phyloP scores from a whole-genome alignment of 768 basidiomycete genomes.

The Leccinum truebloodii region DNA sequence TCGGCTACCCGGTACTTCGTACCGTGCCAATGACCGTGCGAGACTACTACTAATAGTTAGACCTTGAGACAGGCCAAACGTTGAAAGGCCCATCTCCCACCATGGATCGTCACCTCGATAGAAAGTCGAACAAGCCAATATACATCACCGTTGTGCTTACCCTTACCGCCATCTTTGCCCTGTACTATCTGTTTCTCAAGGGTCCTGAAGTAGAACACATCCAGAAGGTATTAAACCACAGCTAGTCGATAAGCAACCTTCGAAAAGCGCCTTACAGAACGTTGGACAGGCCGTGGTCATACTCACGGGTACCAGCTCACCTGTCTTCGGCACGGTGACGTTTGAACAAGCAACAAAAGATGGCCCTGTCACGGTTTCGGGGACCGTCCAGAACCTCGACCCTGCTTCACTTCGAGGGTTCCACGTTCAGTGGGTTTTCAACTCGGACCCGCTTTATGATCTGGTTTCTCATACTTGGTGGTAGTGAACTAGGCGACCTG shows the following conservation, averaged over 20 bases:
- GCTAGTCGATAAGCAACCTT: neutral
- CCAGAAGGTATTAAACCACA: slow-evolving; percentile 21
- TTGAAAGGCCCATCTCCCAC: neutral
- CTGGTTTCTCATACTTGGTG: slow-evolving; percentile 17
- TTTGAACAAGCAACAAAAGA: slow-evolving; percentile 56
- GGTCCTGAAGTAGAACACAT: slow-evolving; percentile 19
- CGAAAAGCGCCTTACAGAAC: neutral
- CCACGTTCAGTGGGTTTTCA: slow-evolving; percentile 69
- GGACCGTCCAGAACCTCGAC: slow-evolving; percentile 60
- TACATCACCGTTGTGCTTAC: slow-evolving; percentile 15
- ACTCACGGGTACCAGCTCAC: slow-evolving; percentile 54
- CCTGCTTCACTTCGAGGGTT: slow-evolving; percentile 65
- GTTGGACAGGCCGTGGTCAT: slow-evolving; percentile 54
- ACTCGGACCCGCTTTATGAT: slow-evolving; percentile 3
- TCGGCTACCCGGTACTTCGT: neutral
- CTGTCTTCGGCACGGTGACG: slow-evolving; percentile 61
- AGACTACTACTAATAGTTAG: neutral
- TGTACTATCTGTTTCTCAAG: slow-evolving; percentile 23
- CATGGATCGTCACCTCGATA: slow-evolving; percentile 27
- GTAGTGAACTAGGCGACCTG: slow-evolving; percentile 55
- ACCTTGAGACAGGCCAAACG: neutral
- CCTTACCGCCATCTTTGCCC: slow-evolving; percentile 17
- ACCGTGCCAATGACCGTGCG: neutral
- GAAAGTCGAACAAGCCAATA: slow-evolving; percentile 24
- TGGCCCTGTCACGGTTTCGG: slow-evolving; percentile 61